Base-by-base conservation (phyloP, 768 basidiomycete species). In the Cyclocybe aegerita region DNA sequence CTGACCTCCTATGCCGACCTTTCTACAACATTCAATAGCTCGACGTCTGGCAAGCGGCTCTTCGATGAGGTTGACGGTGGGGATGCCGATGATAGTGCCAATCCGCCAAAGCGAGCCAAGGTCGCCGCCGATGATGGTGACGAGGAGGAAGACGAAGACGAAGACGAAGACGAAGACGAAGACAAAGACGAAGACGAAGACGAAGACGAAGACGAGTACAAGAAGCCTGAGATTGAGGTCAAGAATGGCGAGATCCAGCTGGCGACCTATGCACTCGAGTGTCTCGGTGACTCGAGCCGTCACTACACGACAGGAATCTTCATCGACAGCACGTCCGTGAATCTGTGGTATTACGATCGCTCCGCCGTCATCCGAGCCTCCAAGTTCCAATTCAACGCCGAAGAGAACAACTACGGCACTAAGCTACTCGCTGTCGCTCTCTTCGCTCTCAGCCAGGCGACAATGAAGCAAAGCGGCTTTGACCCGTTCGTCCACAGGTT, bases 321-420 rank as follows among this genome's bases (percentile, higher is more conserved):
- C 38, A 53, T 68, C 9, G 49, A 62, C 14, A 34, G 54, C 14
- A 53, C 43, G 1, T 42, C 8, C 7, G 46, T 63, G 9, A 56
- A 48, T 1, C 49, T 68, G 4, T 64, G 60, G 59, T 70, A 67
- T 46, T 63, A 52, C 36, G 66, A 70, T 50, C 53, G 64, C 12
- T 39, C 51, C 10, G 60, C 62, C n/a, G 48, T 61, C 4, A 48
- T 62, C 14, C 54, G 50, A 14, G 48, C 59, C 7, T 33, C n/a
- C 2, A 9, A 17, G 7, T 69, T 66, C 49, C 34, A 64, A 41
- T 58, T 65, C 35, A 23, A 4, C 23, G 23, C 3, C 23, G 23
- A 4, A 2, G 23, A 23, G 23, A 23, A 23, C 23, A 17, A 46
- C 3, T 14, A 58, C 12, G 39, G 56, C 1, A 52, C 54, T 11